Conservation (phyloP, 345 rosid genomes). For the Microthlaspi erraticum region DNA sequence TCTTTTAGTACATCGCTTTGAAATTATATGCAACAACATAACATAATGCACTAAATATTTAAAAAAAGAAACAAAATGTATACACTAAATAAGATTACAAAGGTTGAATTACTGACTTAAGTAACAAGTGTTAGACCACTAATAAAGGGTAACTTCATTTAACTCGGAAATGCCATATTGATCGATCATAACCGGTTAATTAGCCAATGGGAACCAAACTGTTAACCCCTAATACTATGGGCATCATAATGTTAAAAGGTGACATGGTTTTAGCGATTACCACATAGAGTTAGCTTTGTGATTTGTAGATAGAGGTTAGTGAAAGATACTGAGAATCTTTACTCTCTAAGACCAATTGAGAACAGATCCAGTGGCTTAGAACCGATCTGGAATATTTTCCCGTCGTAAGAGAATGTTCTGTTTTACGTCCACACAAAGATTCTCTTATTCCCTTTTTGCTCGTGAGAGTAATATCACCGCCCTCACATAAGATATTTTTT, state of each 20-base stretch:
- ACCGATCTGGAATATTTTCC: conserved; percentile 12
- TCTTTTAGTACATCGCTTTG: too few species aligned
- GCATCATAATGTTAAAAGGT: not conserved
- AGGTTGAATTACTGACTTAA: not conserved
- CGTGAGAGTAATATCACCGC: conserved; percentile 28
- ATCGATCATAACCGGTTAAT: conserved; percentile 7
- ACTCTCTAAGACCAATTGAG: not conserved
- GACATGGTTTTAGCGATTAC: conserved; percentile 17
- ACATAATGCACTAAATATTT: too few species aligned
- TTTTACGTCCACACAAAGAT: conserved; percentile 28
- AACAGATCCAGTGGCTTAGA: conserved; percentile 35
- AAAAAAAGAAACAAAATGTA: too few species aligned
- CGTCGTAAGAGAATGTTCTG: conserved; percentile 32
- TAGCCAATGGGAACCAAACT: not conserved
- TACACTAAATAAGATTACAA: not conserved
- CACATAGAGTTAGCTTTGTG: conserved; percentile 21
- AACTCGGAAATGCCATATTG: not conserved
- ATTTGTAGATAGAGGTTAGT: conserved; percentile 10
- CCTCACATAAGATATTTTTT: conserved; percentile 41
- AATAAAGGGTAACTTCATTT: not conserved
- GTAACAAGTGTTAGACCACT: conserved; percentile 8
- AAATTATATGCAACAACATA: not conserved
- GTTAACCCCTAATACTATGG: conserved; percentile 27
- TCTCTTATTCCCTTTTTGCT: conserved; percentile 25
- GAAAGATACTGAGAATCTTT: conserved; percentile 41